A percentile compares a stretch with the other conserved stretches of the same genome.
Evolutionary conservation across 2,329 filamentous ascomycete genomes (phyloP).

Genomic region (Curvularia sp.): DNA sequence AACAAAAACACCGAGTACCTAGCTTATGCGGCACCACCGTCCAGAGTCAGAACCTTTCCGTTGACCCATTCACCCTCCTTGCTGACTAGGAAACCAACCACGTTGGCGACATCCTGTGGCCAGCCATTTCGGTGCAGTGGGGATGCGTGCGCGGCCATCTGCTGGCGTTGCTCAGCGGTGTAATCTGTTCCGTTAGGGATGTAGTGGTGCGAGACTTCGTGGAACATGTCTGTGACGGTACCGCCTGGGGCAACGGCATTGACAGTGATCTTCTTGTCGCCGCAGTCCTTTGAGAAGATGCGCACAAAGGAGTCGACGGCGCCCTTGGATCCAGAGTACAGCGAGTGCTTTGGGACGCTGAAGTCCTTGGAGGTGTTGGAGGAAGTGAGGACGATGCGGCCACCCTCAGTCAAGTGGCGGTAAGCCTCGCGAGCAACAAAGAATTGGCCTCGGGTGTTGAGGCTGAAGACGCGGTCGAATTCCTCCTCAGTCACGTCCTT

Average conservation of each 20-base stretch:
- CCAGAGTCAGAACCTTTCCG: constrained; percentile 26
- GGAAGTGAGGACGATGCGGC: constrained; percentile 74
- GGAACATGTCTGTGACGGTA: constrained; percentile 77
- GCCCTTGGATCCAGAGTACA: constrained; percentile 74
- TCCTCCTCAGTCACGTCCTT: constrained; percentile 71
- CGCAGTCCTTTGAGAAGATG: constrained; percentile 72
- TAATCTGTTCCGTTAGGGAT: constrained; percentile 49
- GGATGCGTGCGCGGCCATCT: constrained; percentile 55
- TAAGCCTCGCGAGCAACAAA: constrained; percentile 76
- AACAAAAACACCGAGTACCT: neutral
- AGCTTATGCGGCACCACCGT: constrained; percentile 16
- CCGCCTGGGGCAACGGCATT: constrained; percentile 74
- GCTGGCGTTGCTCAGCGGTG: constrained; percentile 11
- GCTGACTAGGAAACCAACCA: constrained; percentile 43
- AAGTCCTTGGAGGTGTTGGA: constrained; percentile 70
- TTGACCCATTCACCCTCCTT: constrained; percentile 47
- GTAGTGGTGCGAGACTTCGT: constrained; percentile 63
- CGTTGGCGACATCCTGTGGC: constrained; percentile 50
- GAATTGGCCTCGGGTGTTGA: constrained; percentile 74
- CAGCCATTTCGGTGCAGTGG: constrained; percentile 54
- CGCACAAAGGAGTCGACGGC: constrained; percentile 73
- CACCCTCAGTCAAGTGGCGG: constrained; percentile 69
- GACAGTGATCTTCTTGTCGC: constrained; percentile 69
- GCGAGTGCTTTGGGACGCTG: constrained; percentile 70
- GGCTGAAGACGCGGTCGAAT: constrained; percentile 70